A percentile compares a stretch with the other conserved stretches of the same genome.
Evolutionary conservation across 768 basidiomycete species (phyloP).

Genomic region (Russula vinacea): DNA sequence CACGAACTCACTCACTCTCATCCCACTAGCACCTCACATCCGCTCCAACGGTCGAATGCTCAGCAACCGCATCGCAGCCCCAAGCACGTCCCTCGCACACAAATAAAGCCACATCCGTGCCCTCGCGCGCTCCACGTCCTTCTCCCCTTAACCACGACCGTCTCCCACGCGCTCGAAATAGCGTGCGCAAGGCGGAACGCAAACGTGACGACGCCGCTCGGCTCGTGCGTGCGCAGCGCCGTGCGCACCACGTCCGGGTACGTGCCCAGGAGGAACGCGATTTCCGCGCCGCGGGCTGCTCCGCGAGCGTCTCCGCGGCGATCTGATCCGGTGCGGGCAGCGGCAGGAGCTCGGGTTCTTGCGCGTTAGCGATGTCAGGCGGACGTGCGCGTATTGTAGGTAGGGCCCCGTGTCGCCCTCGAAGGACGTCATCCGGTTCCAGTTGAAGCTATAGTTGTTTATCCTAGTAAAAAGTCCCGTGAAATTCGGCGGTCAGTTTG

Average conservation of each 20-base stretch:
- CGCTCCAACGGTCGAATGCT: constrained; percentile 88
- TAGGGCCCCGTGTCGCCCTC: constrained; percentile 96
- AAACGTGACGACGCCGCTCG: constrained; percentile 88
- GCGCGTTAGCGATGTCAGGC: constrained; percentile 83
- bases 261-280: constrained; percentile 76
- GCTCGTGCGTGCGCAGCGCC: constrained; percentile 82
- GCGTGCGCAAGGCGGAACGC: constrained; percentile 83
- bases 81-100: constrained; percentile 86
- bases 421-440: constrained; percentile 91
- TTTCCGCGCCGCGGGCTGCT: constrained; percentile 72
- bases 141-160: constrained; percentile 78
- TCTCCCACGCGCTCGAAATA: constrained; percentile 90
- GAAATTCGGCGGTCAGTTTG: background rate
- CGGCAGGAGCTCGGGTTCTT: constrained; percentile 86
- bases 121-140: constrained; percentile 68
- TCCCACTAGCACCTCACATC: too few relatives aligned
- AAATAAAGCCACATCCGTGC: constrained; percentile 90
- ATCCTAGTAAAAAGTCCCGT: constrained; percentile 59
- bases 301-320: constrained; percentile 60
- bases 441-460: constrained; percentile 95
- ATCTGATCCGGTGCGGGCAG: constrained; percentile 69
- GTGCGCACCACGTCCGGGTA: constrained; percentile 91
- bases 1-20: too few relatives aligned
- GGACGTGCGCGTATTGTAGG: constrained; percentile 95
- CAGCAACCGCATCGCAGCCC: constrained; percentile 78